Conservation (phyloP, 2,329 filamentous ascomycete genomes). For the Trichoderma sp. region DNA sequence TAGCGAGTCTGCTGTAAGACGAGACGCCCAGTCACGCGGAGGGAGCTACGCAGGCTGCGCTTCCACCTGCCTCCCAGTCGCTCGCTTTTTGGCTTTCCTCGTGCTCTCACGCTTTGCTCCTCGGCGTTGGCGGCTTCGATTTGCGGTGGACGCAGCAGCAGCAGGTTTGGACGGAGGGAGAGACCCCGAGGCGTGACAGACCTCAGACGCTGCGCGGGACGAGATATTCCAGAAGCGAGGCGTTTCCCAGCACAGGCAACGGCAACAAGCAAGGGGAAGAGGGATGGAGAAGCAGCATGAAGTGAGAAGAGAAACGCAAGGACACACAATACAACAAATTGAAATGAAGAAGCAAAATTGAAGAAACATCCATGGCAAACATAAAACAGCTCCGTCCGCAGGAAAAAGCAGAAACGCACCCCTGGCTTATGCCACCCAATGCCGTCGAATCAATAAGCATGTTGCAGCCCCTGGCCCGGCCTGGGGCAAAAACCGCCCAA, state of each 20-base stretch:
- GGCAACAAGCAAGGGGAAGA: background rate
- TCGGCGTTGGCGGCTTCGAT: background rate
- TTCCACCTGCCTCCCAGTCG: slow-evolving; percentile 3
- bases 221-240: background rate
- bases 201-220: background rate
- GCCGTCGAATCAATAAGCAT: slow-evolving; percentile 15
- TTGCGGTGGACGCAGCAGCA: background rate
- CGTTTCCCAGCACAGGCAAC: background rate
- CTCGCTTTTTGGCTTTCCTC: background rate
- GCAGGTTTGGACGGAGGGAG: background rate
- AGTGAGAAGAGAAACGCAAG: background rate
- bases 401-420: slow-evolving; percentile 10
- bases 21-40: slow-evolving; percentile 13
- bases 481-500: slow-evolving; percentile 4
- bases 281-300: background rate
- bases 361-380: background rate
- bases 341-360: background rate
- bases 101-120: background rate
- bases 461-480: slow-evolving; percentile 2
- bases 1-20: slow-evolving; percentile 8
- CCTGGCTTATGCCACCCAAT: slow-evolving; percentile 22
- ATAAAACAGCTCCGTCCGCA: slow-evolving; percentile 2
- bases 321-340: background rate
- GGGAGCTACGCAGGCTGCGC: slow-evolving; percentile 10
- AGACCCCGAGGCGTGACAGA: background rate